A percentile compares a stretch with the other conserved stretches of the same genome.
Conservation (phyloP, 2,329 filamentous ascomycete genomes). For the Nothophaeocryptopus gaeumannii region DNA sequence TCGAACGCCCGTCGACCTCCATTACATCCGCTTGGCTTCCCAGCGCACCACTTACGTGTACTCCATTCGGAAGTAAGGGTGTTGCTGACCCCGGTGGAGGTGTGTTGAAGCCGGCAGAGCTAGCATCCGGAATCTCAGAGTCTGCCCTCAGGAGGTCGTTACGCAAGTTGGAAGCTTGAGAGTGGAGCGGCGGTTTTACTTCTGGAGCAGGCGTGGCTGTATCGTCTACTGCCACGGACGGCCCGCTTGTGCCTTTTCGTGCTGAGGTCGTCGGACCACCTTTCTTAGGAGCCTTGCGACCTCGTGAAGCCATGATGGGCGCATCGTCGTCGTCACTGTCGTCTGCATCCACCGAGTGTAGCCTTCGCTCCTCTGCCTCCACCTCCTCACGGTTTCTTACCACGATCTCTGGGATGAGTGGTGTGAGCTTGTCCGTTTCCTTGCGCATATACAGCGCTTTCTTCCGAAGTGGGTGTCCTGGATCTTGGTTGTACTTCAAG, state of each 20-base stretch:
- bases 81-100: conserved; percentile 76
- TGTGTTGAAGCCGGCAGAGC: conserved; percentile 78
- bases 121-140: conserved; percentile 73
- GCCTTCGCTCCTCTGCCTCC: conserved; percentile 68
- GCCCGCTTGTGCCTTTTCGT: conserved; percentile 25
- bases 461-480: conserved; percentile 79
- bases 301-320: conserved; percentile 95
- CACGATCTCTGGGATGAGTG: conserved; percentile 86
- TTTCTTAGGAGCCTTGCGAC: conserved; percentile 80
- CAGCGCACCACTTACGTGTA: conserved; percentile 54
- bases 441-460: conserved; percentile 97
- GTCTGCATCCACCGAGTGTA: conserved; percentile 80
- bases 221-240: conserved; percentile 66
- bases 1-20: conserved; percentile 78
- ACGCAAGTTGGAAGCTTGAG: conserved; percentile 49
- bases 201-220: conserved; percentile 64
- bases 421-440: conserved; percentile 93
- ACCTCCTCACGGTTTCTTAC: conserved; percentile 91
- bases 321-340: conserved; percentile 75
- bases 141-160: conserved; percentile 60
- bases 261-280: conserved; percentile 57
- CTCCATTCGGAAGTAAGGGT: conserved; percentile 62
- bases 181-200: conserved; percentile 59
- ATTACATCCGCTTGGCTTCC: conserved; percentile 78
- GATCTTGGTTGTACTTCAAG: conserved; percentile 89